Conservation (phyloP, 805 yeast genomes). For the Pichia rugopelliculosa region DNA sequence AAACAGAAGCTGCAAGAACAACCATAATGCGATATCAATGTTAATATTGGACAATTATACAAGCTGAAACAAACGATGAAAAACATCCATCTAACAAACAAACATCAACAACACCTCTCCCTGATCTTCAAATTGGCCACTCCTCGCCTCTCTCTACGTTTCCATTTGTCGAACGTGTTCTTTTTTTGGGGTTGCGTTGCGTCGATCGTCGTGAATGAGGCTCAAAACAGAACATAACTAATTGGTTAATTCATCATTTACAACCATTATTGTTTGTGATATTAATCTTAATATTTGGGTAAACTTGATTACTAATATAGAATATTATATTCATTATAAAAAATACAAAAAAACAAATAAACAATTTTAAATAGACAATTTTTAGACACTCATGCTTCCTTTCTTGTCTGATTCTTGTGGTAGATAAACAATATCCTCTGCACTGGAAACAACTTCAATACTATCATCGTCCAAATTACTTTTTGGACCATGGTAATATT, state of each 20-base stretch:
- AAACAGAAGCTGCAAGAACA: slow-evolving; percentile 87
- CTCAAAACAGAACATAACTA: not conserved
- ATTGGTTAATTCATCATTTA: no score
- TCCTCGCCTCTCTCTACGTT: not conserved
- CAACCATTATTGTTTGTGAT: no score
- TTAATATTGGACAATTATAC: not conserved
- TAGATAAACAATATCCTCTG: slow-evolving; percentile 2
- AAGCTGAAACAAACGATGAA: not conserved
- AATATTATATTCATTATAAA: no score
- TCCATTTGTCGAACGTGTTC: not conserved
- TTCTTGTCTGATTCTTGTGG: not conserved
- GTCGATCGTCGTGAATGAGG: not conserved
- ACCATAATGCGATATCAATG: slow-evolving; percentile 37
- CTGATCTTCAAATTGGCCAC: not conserved
- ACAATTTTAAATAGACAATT: not conserved
- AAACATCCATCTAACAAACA: not conserved
- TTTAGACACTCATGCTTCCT: not conserved
- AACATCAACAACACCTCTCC: not conserved
- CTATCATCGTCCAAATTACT: slow-evolving; percentile 14
- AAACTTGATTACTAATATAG: no score
- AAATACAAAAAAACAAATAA: no score
- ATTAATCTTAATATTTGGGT: no score
- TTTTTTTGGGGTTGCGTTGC: not conserved
- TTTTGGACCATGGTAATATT: slow-evolving; percentile 21
- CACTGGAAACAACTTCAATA: slow-evolving; percentile 5